phyloP scores from a whole-genome alignment of 495 filamentous ascomycete genomes.

The Chaetomidium leptoderma region DNA sequence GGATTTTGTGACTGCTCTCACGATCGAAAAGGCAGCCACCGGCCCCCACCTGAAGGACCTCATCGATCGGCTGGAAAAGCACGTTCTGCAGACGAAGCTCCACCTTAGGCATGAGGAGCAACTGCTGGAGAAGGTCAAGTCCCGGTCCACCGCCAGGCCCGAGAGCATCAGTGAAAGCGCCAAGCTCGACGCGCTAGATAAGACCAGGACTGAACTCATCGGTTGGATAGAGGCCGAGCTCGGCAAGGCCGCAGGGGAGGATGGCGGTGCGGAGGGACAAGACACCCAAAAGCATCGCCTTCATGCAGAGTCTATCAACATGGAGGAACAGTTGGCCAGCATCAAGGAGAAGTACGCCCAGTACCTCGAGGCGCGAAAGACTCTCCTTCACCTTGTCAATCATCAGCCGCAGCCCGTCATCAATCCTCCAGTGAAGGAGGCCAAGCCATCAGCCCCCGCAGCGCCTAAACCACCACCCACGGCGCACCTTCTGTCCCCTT shows the following conservation, averaged over 20 bases:
- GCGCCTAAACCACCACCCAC: constrained; percentile 15
- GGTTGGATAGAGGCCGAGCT: constrained; percentile 70
- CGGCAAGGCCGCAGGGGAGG: constrained; percentile 47
- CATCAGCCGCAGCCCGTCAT: constrained; percentile 28
- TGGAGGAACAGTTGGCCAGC: constrained; percentile 45
- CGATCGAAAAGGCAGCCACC: constrained; percentile 31
- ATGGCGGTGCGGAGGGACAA: constrained; percentile 37
- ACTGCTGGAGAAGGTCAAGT: constrained; percentile 54
- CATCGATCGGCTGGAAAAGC: constrained; percentile 59
- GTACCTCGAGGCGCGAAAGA: constrained; percentile 44
- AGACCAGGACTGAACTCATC: constrained; percentile 61
- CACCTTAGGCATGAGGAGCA: constrained; percentile 59
- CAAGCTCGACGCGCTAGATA: constrained; percentile 47
- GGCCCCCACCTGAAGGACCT: constrained; percentile 44
- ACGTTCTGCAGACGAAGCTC: constrained; percentile 59
- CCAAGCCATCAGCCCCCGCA: constrained; percentile 22
- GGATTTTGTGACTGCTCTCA: constrained; percentile 43
- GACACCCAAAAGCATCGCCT: constrained; percentile 20
- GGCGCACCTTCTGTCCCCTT: constrained; percentile 48
- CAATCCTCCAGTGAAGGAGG: constrained; percentile 30
- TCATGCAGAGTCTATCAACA: constrained; percentile 34
- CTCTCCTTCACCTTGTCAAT: constrained; percentile 37
- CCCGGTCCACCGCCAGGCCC: constrained; percentile 31
- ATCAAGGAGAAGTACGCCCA: constrained; percentile 48
- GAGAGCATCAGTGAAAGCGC: constrained; percentile 32